Evolutionary conservation across 2,329 filamentous ascomycete genomes (phyloP).

Genomic region (Diaporthe helianthi): DNA sequence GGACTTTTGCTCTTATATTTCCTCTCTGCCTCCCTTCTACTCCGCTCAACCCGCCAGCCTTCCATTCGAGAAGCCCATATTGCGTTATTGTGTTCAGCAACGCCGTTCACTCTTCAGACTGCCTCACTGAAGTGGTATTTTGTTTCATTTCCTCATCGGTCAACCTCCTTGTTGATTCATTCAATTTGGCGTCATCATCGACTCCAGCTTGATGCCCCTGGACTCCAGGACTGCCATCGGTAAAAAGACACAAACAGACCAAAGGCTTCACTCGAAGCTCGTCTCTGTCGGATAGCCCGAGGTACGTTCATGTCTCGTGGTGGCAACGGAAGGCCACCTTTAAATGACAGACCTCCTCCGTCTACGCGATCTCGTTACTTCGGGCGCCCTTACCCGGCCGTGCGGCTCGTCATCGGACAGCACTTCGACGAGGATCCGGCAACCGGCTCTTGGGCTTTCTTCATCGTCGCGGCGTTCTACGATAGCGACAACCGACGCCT

Average conservation of each 20-base stretch:
- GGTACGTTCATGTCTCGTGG: background rate
- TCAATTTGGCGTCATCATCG: background rate
- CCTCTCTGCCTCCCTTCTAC: background rate
- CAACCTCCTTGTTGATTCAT: too few relatives aligned
- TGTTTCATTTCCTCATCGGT: background rate
- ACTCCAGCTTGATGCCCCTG: background rate
- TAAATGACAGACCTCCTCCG: background rate
- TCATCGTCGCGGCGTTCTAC: constrained; percentile 45
- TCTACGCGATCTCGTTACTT: background rate
- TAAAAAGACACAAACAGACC: background rate
- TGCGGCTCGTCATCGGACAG: constrained; percentile 41
- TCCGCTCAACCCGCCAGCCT: background rate
- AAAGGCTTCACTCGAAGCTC: background rate
- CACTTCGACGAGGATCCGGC: constrained; percentile 39
- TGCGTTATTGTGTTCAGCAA: background rate
- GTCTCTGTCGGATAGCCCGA: background rate
- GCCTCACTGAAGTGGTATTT: background rate
- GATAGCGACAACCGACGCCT: constrained; percentile 41
- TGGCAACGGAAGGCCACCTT: background rate
- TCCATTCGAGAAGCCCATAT: background rate
- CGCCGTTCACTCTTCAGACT: background rate
- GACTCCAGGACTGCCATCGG: background rate
- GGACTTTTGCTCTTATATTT: background rate
- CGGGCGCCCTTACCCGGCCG: constrained; percentile 29
- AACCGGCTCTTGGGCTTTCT: constrained; percentile 41